Evolutionary conservation across 2,329 filamentous ascomycete genomes (phyloP).

Genomic region (Bipolaris victoriae): DNA sequence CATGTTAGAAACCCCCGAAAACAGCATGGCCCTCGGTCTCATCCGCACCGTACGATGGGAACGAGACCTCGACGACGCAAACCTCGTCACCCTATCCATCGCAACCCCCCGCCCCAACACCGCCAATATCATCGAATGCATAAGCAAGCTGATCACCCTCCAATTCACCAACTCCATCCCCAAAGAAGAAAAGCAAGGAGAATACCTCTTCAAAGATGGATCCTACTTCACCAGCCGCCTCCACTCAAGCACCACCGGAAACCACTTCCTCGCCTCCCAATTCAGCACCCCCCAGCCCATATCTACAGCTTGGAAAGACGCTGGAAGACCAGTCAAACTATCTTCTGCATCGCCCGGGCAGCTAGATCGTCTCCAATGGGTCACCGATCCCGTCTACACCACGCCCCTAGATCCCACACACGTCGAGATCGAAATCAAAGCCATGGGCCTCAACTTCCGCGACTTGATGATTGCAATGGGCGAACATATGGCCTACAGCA

Average conservation of each 20-base stretch:
- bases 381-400: neutral
- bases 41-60: conserved; percentile 6
- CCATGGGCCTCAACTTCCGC: conserved; percentile 2
- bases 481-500: conserved; percentile 4
- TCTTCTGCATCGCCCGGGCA: neutral
- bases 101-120: neutral
- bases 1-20: neutral
- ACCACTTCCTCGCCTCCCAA: conserved; percentile 1
- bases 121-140: neutral
- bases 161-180: neutral
- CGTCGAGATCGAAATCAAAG: conserved; percentile 1
- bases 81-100: neutral
- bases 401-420: neutral
- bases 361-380: neutral
- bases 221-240: conserved; percentile 2
- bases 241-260: neutral
- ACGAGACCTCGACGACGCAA: conserved; percentile 1
- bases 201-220: conserved; percentile 1
- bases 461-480: conserved; percentile 5
- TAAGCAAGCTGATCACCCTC: neutral
- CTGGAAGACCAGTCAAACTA: neutral
- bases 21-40: conserved; percentile 1
- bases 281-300: conserved; percentile 1
- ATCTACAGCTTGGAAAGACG: neutral
- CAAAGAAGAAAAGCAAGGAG: conserved; percentile 1